These are phyloP conservation scores for Cercis canadensis DNA, from an alignment of 306 rosid genomes.

Conservation along the genomic window DNA sequence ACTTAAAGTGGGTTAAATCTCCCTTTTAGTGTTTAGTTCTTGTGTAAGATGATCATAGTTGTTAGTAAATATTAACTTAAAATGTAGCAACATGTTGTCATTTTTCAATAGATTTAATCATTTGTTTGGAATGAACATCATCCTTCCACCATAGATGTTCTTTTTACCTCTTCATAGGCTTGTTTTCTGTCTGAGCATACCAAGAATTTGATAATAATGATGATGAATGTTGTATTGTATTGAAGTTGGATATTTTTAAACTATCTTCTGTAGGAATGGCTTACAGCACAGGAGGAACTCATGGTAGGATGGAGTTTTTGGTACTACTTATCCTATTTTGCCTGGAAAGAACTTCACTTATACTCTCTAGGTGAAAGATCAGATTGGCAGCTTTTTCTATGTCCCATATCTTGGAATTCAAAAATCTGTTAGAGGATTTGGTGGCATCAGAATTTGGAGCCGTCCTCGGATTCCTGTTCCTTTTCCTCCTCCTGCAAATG, in stretches of 20 bases:
- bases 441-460: slow-evolving; percentile 79
- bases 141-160: not conserved
- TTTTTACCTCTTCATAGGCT: not conserved
- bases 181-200: not conserved
- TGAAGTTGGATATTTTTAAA: not conserved
- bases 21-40: not conserved
- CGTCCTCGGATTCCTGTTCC: slow-evolving; percentile 95
- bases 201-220: not conserved
- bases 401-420: slow-evolving; percentile 60
- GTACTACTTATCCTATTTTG: slow-evolving; percentile 53
- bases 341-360: slow-evolving; percentile 57
- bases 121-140: not conserved
- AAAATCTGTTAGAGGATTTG: slow-evolving; percentile 55
- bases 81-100: not conserved
- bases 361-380: slow-evolving; percentile 51
- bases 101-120: not conserved
- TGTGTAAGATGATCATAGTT: not conserved
- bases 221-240: not conserved
- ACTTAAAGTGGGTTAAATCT: not conserved
- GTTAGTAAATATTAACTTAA: not conserved
- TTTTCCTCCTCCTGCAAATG: slow-evolving; percentile 90
- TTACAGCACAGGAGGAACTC: slow-evolving; percentile 94
- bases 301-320: slow-evolving; percentile 64
- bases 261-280: slow-evolving; percentile 70
- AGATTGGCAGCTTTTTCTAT: slow-evolving; percentile 60